A percentile compares a stretch with the other conserved stretches of the same genome.
phyloP scores from a whole-genome alignment of 1,284 basidiomycete species.

The Stygiomarasmius scandens region DNA sequence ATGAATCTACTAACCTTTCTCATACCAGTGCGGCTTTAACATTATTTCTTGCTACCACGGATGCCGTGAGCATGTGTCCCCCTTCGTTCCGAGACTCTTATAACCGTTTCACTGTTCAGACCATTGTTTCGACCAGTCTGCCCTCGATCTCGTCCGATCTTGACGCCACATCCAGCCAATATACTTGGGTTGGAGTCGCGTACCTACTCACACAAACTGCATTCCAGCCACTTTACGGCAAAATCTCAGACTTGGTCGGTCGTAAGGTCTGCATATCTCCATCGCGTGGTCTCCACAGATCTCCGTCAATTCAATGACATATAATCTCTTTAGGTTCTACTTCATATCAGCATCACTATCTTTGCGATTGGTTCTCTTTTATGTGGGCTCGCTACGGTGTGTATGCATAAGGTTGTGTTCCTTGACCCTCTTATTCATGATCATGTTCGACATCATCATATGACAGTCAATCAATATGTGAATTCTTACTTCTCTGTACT shows the following conservation, averaged over 20 bases:
- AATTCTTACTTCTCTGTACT: conserved; percentile 2
- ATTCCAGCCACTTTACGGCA: conserved; percentile 78
- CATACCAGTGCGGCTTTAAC: conserved; percentile 66
- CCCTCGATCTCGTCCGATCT: conserved; percentile 76
- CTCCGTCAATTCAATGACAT: background rate
- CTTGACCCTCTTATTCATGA: background rate
- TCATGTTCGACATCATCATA: background rate
- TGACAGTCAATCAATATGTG: conserved; percentile 58
- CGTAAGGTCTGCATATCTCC: conserved; percentile 55
- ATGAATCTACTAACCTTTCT: conserved; percentile 10
- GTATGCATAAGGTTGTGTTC: conserved; percentile 22
- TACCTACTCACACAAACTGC: conserved; percentile 85
- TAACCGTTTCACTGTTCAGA: conserved; percentile 49
- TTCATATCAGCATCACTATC: conserved; percentile 69
- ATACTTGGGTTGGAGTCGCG: conserved; percentile 82
- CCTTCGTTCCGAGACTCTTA: conserved; percentile 7
- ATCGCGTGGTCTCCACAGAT: conserved; percentile 2
- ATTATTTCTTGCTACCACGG: conserved; percentile 80
- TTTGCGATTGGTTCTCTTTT: conserved; percentile 73
- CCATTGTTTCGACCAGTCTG: conserved; percentile 78
- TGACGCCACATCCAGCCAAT: conserved; percentile 63
- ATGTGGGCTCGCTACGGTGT: conserved; percentile 69
- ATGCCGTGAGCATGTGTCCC: conserved; percentile 58
- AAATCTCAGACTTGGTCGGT: conserved; percentile 75
- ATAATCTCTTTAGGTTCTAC: conserved; percentile 47